Conservation (phyloP, 163 green algal genomes). For the Coccomyxa subellipsoidea region DNA sequence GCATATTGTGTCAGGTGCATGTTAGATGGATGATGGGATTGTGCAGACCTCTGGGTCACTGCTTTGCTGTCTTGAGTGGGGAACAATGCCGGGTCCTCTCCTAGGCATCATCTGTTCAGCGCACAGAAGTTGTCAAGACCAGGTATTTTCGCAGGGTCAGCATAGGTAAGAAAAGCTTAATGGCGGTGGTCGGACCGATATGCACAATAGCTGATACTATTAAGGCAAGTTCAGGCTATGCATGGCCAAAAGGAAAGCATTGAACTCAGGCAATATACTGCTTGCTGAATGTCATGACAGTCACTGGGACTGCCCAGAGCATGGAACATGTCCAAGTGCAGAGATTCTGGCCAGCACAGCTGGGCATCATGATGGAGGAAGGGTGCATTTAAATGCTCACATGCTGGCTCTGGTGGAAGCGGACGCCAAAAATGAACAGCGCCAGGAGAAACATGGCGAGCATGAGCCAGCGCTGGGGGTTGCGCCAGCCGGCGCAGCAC, state of each 20-base stretch:
- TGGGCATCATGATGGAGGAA: too few species aligned
- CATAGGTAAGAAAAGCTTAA: background rate
- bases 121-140: background rate
- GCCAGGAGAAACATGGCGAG: background rate
- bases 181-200: background rate
- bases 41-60: background rate
- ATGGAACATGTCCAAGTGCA: too few species aligned
- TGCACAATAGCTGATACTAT: too few species aligned
- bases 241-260: too few species aligned
- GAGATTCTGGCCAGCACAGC: too few species aligned
- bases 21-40: too few species aligned
- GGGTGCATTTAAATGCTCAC: background rate
- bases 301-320: too few species aligned
- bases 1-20: too few species aligned
- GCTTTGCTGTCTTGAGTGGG: background rate
- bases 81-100: background rate
- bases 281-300: too few species aligned
- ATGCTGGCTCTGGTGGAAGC: background rate
- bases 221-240: too few species aligned
- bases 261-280: too few species aligned
- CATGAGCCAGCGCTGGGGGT: background rate
- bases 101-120: background rate
- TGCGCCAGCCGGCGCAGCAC: background rate
- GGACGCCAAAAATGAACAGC: background rate
- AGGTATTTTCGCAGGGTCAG: background rate